These are phyloP conservation scores for Aspergillus costaricaensis DNA, from an alignment of 2,329 filamentous ascomycete genomes.

Conservation along the genomic window DNA sequence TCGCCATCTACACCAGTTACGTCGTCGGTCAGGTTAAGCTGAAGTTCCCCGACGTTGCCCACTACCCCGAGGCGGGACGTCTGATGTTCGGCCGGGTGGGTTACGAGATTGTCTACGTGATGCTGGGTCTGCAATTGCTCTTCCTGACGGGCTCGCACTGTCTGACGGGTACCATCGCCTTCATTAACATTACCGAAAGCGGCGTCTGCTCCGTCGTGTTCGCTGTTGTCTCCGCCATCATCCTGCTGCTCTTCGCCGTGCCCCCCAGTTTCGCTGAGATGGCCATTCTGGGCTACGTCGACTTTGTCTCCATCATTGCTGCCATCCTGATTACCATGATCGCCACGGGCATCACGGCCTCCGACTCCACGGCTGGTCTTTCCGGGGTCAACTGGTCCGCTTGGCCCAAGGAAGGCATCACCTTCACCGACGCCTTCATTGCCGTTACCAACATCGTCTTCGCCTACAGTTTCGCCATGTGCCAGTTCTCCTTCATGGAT, in stretches of 20 bases:
- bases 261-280: constrained; percentile 42
- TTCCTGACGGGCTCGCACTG: constrained; percentile 49
- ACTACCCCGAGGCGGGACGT: constrained; percentile 49
- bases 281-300: constrained; percentile 41
- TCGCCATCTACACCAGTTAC: constrained; percentile 48
- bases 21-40: constrained; percentile 44
- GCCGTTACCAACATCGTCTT: constrained; percentile 41
- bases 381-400: constrained; percentile 32
- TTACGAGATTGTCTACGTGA: constrained; percentile 45
- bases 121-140: constrained; percentile 47
- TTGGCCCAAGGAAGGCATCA: constrained; percentile 31
- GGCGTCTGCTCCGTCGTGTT: constrained; percentile 46
- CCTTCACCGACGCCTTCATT: constrained; percentile 39
- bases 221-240: constrained; percentile 45
- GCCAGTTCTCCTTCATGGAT: constrained; percentile 31
- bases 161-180: constrained; percentile 50
- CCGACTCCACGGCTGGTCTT: constrained; percentile 27
- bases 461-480: constrained; percentile 47
- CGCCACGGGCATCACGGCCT: constrained; percentile 33
- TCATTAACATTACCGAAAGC: constrained; percentile 44
- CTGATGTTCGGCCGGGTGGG: constrained; percentile 47
- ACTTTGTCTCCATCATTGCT: constrained; percentile 38
- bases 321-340: constrained; percentile 43
- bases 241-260: constrained; percentile 36
- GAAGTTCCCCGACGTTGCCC: constrained; percentile 41